These are phyloP conservation scores for Colletotrichum paranaense DNA, from an alignment of 2,329 filamentous ascomycete genomes.

Conservation along the genomic window DNA sequence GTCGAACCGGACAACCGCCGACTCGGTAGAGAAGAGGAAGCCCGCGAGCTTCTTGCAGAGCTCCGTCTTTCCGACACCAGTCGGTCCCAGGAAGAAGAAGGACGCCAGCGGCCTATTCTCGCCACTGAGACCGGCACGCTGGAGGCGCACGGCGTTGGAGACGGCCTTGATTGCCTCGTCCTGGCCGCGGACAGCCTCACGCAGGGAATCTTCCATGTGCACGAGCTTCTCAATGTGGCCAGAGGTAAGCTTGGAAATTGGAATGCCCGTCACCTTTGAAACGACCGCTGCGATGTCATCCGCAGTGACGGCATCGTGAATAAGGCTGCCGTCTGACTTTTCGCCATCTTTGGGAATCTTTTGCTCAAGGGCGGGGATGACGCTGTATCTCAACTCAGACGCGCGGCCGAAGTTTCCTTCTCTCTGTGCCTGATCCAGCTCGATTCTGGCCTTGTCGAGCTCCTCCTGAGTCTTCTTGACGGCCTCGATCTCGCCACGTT, in stretches of 20 bases:
- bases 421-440: constrained; percentile 88
- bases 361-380: constrained; percentile 83
- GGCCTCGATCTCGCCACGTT: constrained; percentile 84
- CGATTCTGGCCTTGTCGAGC: constrained; percentile 86
- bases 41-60: constrained; percentile 95
- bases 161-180: constrained; percentile 94
- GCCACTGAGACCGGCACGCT: constrained; percentile 89
- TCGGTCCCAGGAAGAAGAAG: constrained; percentile 98
- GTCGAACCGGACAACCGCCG: constrained; percentile 92
- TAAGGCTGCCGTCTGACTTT: constrained; percentile 65
- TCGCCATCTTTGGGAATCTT: constrained; percentile 82
- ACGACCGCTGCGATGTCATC: constrained; percentile 96
- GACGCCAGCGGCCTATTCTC: constrained; percentile 92
- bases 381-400: constrained; percentile 90
- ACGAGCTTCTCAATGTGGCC: constrained; percentile 96
- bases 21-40: constrained; percentile 93
- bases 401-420: constrained; percentile 90
- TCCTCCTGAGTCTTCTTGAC: constrained; percentile 90
- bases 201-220: constrained; percentile 91
- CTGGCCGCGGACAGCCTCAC: constrained; percentile 88
- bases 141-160: constrained; percentile 91
- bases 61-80: constrained; percentile 96
- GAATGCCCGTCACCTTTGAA: constrained; percentile 90
- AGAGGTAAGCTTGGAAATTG: constrained; percentile 89
- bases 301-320: constrained; percentile 94